phyloP scores from a whole-genome alignment of 2,329 filamentous ascomycete species.

The Penicillium italicum region DNA sequence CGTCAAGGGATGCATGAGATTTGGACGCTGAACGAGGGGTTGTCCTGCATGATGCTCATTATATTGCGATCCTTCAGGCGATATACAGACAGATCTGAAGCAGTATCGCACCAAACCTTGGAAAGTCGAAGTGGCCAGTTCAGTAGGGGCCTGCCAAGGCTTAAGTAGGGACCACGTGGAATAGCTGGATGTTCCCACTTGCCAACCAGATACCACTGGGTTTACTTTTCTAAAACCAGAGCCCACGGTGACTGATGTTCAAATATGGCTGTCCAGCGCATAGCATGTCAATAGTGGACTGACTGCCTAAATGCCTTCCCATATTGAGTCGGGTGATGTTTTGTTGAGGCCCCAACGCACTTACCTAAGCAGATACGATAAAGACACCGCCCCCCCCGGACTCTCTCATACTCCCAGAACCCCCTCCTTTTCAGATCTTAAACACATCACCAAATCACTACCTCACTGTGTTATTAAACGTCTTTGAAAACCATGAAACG shows the following conservation, averaged over 20 bases:
- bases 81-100: not conserved
- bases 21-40: not conserved
- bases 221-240: not conserved
- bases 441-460: not conserved
- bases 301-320: not conserved
- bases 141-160: not conserved
- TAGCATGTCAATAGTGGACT: not conserved
- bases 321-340: constrained; percentile 9
- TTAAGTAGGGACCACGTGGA: constrained; percentile 4
- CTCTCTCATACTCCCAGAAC: not conserved
- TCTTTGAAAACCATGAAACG: constrained; percentile 12
- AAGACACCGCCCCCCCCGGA: constrained; percentile 2
- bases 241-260: not conserved
- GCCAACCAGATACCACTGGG: not conserved
- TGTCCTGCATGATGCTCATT: not conserved
- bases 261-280: not conserved
- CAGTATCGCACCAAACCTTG: not conserved
- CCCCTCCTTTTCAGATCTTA: not conserved
- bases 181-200: not conserved
- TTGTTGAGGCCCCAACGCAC: constrained; percentile 13
- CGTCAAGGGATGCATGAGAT: constrained; percentile 4
- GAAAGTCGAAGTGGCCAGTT: no score
- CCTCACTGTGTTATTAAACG: not conserved
- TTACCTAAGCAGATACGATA: constrained; percentile 7
- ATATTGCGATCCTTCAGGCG: not conserved